Evolutionary conservation across 768 basidiomycete genomes (phyloP).

Genomic region (Mycena crocata): DNA sequence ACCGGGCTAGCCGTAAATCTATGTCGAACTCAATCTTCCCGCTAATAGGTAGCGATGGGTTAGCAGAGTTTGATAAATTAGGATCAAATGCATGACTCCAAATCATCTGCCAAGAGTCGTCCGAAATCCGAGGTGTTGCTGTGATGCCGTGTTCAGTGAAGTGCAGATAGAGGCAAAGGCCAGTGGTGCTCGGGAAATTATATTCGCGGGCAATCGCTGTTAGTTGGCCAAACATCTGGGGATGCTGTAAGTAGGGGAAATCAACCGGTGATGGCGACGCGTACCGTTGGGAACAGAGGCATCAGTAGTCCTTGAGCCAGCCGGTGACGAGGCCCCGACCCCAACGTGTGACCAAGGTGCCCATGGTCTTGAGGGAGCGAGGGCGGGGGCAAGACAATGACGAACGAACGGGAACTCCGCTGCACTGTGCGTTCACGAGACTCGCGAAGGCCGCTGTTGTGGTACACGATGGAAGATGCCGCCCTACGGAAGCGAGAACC

Average conservation of each 20-base stretch:
- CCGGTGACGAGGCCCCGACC: slow-evolving; percentile 68
- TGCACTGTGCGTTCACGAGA: slow-evolving; percentile 52
- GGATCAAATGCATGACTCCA: slow-evolving; percentile 73
- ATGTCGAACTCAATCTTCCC: slow-evolving; percentile 92
- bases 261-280: slow-evolving; percentile 16
- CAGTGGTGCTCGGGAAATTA: slow-evolving; percentile 80
- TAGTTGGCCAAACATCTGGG: slow-evolving; percentile 80
- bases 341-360: slow-evolving; percentile 67
- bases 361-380: slow-evolving; percentile 70
- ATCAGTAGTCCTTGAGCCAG: slow-evolving; percentile 77
- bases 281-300: slow-evolving; percentile 80
- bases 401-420: slow-evolving; percentile 62
- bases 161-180: slow-evolving; percentile 84
- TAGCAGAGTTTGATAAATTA: slow-evolving; percentile 43
- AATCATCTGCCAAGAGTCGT: slow-evolving; percentile 80
- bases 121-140: slow-evolving; percentile 78
- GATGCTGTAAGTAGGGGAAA: slow-evolving; percentile 15
- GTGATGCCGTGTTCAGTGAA: slow-evolving; percentile 65
- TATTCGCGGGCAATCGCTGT: slow-evolving; percentile 85
- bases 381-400: slow-evolving; percentile 75
- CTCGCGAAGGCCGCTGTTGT: slow-evolving; percentile 59
- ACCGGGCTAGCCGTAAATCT: slow-evolving; percentile 78
- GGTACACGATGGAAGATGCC: slow-evolving; percentile 65
- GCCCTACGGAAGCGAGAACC: slow-evolving; percentile 54
- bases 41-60: slow-evolving; percentile 66